Conservation (phyloP, 2,329 filamentous ascomycete genomes). For the Thielaviopsis euricoi region DNA sequence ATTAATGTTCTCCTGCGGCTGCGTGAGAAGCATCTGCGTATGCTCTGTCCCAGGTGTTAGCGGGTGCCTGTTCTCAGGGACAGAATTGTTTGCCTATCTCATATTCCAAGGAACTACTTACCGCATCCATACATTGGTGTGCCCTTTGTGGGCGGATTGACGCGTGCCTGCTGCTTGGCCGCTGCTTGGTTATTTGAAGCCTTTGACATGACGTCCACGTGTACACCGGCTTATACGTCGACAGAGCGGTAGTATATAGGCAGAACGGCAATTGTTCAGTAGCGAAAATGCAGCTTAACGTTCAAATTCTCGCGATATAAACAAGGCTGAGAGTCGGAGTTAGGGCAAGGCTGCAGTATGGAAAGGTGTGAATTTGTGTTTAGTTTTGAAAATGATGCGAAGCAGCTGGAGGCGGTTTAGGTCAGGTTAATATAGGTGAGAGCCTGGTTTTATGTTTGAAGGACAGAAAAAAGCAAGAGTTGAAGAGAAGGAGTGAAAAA, state of each 20-base stretch:
- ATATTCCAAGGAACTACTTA: slow-evolving; percentile 22
- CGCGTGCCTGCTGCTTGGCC: slow-evolving; percentile 12
- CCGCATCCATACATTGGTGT: slow-evolving; percentile 48
- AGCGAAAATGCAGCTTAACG: neutral
- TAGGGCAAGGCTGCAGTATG: neutral
- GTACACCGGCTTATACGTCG: neutral
- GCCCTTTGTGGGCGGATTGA: slow-evolving; percentile 42
- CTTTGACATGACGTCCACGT: neutral
- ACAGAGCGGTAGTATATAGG: neutral
- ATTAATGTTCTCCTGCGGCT: slow-evolving; percentile 46
- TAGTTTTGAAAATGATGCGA: neutral
- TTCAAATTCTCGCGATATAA: neutral
- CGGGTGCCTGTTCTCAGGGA: slow-evolving; percentile 2
- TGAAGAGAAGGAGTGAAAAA: too few species aligned
- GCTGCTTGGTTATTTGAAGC: slow-evolving; percentile 6
- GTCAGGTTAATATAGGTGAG: too few species aligned
- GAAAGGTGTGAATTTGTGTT: neutral
- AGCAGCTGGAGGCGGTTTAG: neutral
- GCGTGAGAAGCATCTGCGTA: slow-evolving; percentile 48
- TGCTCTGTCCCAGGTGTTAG: slow-evolving; percentile 40
- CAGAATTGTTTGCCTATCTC: neutral
- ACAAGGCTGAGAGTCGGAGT: neutral
- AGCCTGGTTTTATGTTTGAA: too few species aligned
- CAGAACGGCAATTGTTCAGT: neutral
- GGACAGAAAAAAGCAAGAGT: too few species aligned